Conservation (phyloP, 768 basidiomycete genomes). For the Piloderma croceum region DNA sequence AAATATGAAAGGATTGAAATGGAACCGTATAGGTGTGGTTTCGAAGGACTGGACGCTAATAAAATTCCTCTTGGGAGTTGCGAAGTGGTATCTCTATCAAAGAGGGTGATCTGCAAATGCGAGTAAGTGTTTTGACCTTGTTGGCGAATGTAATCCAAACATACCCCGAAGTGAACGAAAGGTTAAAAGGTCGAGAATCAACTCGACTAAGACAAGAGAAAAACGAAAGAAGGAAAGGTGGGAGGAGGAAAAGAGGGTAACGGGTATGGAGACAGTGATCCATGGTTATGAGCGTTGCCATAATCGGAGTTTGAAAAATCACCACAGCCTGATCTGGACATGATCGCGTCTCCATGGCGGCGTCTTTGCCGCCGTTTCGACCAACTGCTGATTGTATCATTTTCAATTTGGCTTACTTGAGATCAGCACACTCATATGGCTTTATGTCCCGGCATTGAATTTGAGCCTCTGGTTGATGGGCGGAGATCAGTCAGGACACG, state of each 20-base stretch:
- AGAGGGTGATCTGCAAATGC: slow-evolving; percentile 53
- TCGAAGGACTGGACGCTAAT: slow-evolving; percentile 39
- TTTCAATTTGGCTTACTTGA: no score
- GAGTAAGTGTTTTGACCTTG: slow-evolving; percentile 5
- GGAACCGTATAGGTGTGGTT: slow-evolving; percentile 43
- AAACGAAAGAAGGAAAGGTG: slow-evolving; percentile 22
- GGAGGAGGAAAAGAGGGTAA: slow-evolving; percentile 6
- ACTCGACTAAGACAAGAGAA: slow-evolving; percentile 51
- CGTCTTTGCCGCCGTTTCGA: no score
- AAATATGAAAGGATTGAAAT: slow-evolving; percentile 22
- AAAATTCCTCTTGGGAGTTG: slow-evolving; percentile 56
- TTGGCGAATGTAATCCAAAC: slow-evolving; percentile 13
- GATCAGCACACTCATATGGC: not conserved
- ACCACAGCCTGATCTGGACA: slow-evolving; percentile 13
- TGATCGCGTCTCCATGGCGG: slow-evolving; percentile 10
- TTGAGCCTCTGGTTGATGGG: no score
- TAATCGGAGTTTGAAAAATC: no score
- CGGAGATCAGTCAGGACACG: no score
- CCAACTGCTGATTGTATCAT: no score
- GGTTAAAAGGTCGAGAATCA: slow-evolving; percentile 56
- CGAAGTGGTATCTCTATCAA: slow-evolving; percentile 59
- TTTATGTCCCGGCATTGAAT: not conserved
- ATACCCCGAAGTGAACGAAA: slow-evolving; percentile 52
- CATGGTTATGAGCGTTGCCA: no score
- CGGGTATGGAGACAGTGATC: not conserved